phyloP scores from a whole-genome alignment of 2,329 filamentous ascomycete species.

The Ambrosiella xylebori region DNA sequence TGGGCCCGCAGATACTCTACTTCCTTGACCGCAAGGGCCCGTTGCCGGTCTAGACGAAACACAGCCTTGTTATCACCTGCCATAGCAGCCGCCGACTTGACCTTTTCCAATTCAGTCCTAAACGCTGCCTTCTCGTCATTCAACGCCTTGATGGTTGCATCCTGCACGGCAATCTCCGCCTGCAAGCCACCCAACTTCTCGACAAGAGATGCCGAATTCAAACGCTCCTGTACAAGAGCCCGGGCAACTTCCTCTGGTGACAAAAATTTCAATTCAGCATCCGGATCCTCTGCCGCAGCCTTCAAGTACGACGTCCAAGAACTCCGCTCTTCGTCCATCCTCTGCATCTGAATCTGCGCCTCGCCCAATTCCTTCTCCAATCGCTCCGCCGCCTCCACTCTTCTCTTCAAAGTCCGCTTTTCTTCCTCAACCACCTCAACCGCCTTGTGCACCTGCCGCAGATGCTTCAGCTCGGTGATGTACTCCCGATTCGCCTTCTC shows the following conservation, averaged over 20 bases:
- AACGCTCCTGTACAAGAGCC: slow-evolving; percentile 64
- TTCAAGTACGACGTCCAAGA: slow-evolving; percentile 80
- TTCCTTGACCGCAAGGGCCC: slow-evolving; percentile 72
- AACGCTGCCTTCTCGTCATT: slow-evolving; percentile 53
- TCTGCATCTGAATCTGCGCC: slow-evolving; percentile 62
- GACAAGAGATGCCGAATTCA: slow-evolving; percentile 62
- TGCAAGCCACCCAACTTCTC: slow-evolving; percentile 66
- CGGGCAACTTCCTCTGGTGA: slow-evolving; percentile 76
- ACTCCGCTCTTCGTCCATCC: slow-evolving; percentile 72
- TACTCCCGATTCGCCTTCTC: slow-evolving; percentile 72
- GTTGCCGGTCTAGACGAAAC: slow-evolving; percentile 68
- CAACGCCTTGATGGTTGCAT: slow-evolving; percentile 54
- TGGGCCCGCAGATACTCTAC: slow-evolving; percentile 88
- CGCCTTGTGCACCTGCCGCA: slow-evolving; percentile 68
- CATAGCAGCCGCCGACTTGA: slow-evolving; percentile 35
- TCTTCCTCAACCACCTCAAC: slow-evolving; percentile 91
- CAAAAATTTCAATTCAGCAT: slow-evolving; percentile 54
- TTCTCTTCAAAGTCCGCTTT: slow-evolving; percentile 66
- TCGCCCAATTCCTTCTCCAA: slow-evolving; percentile 65
- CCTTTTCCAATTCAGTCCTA: slow-evolving; percentile 51
- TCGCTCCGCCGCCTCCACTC: slow-evolving; percentile 55
- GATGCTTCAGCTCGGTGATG: slow-evolving; percentile 57
- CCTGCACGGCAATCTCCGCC: slow-evolving; percentile 60
- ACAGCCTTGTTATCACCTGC: slow-evolving; percentile 47
- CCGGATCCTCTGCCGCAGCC: slow-evolving; percentile 31